These are phyloP conservation scores for Aspergillus sp. DNA, from an alignment of 2,329 filamentous ascomycete genomes.

Conservation along the genomic window DNA sequence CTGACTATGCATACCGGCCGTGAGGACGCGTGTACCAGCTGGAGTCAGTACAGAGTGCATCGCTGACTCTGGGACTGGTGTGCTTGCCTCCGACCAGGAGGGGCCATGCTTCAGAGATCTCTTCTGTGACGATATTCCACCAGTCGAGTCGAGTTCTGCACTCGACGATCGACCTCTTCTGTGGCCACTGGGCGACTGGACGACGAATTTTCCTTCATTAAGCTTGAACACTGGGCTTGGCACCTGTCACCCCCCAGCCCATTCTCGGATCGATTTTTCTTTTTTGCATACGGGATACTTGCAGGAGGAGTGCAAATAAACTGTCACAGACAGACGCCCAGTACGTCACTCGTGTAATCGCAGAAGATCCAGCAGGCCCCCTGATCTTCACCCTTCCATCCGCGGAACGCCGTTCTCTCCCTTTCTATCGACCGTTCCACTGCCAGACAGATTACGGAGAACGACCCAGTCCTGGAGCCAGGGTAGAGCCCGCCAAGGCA, in stretches of 20 bases:
- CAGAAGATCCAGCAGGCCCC: background rate
- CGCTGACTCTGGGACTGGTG: background rate
- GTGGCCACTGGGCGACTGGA: background rate
- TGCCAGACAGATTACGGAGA: constrained; percentile 1
- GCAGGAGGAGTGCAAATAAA: background rate
- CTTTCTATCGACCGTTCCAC: background rate
- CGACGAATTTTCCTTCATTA: constrained; percentile 6
- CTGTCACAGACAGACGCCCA: background rate
- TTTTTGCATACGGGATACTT: background rate
- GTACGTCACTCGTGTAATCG: background rate
- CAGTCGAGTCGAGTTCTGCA: background rate
- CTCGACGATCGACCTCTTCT: background rate
- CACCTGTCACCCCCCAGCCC: constrained; percentile 4
- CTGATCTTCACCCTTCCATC: constrained; percentile 3
- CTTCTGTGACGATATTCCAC: background rate
- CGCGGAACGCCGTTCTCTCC: background rate
- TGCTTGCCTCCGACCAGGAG: background rate
- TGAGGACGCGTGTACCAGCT: background rate
- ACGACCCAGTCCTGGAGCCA: constrained; percentile 2
- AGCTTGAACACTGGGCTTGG: constrained; percentile 16
- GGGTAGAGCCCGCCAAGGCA: background rate
- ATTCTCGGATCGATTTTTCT: background rate
- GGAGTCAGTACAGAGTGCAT: background rate
- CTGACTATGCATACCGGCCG: background rate
- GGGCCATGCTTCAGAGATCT: background rate